Percentiles rank a stretch among this genome's conserved stretches.
Evolutionary conservation across 1,284 basidiomycete species (phyloP).

Genomic region (Ustilago shanxiensis): DNA sequence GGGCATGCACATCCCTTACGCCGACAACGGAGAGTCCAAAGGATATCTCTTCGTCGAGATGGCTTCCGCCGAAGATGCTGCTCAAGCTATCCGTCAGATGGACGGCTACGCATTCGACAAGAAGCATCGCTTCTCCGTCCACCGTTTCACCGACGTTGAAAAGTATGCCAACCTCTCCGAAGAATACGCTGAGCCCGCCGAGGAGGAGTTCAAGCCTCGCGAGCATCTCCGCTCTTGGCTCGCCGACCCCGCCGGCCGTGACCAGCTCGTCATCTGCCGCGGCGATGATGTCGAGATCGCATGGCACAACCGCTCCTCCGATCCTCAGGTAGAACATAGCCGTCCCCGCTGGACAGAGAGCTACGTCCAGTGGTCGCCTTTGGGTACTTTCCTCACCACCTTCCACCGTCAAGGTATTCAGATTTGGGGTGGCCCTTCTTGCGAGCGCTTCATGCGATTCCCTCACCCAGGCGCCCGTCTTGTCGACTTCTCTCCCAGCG

Average conservation of each 20-base stretch:
- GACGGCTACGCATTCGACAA: conserved; percentile 91
- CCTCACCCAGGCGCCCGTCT: conserved; percentile 95
- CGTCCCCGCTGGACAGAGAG: conserved; percentile 92
- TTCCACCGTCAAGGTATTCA: conserved; percentile 95
- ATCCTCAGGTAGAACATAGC: conserved; percentile 81
- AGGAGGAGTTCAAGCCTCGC: conserved; percentile 86
- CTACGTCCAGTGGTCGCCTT: conserved; percentile 96
- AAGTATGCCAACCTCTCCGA: conserved; percentile 84
- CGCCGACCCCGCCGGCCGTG: conserved; percentile 88
- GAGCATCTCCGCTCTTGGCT: conserved; percentile 97
- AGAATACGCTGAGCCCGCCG: conserved; percentile 82
- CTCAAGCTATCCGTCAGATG: conserved; percentile 82
- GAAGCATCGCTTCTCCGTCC: conserved; percentile 89
- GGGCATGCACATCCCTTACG: conserved; percentile 71
- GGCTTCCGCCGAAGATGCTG: conserved; percentile 83
- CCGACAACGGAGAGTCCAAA: conserved; percentile 69
- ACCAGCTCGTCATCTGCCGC: conserved; percentile 95
- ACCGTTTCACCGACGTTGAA: conserved; percentile 94
- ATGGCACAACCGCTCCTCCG: conserved; percentile 93
- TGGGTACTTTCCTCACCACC: conserved; percentile 92
- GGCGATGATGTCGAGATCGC: conserved; percentile 90
- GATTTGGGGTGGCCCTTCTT: conserved; percentile 92
- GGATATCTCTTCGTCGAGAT: conserved; percentile 89
- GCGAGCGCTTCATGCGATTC: conserved; percentile 87
- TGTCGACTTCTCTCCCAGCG: conserved; percentile 97